A percentile compares a stretch with the other conserved stretches of the same genome.
phyloP scores from a whole-genome alignment of 1,139 yeast genomes.

The Casaregolazyma lundiana region DNA sequence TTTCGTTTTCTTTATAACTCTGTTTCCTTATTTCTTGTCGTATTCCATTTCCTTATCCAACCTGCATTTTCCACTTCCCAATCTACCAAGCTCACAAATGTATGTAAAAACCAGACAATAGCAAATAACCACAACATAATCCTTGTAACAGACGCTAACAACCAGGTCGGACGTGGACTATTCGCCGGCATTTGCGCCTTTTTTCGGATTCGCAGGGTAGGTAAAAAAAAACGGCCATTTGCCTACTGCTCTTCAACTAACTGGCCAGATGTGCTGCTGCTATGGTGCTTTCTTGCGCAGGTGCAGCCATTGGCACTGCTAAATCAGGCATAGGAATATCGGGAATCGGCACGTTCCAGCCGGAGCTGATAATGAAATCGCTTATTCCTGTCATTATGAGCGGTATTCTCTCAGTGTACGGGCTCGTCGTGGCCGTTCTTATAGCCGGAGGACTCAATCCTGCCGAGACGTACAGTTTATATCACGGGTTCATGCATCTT shows the following conservation, averaged over 20 bases:
- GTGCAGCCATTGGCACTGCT: conserved; percentile 98
- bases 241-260: conserved; percentile 2
- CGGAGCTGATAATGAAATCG: conserved; percentile 53
- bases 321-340: conserved; percentile 98
- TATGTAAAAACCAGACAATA: not conserved
- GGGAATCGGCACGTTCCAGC: conserved; percentile 95
- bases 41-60: no score
- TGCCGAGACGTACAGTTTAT: conserved; percentile 68
- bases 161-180: conserved; percentile 45
- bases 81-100: not conserved
- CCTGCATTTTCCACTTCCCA: no score
- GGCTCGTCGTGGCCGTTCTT: conserved; percentile 90
- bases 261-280: conserved; percentile 72
- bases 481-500: conserved; percentile 94
- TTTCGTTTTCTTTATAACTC: no score
- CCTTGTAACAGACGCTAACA: no score
- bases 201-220: conserved; percentile 86
- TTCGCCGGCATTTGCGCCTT: conserved; percentile 87
- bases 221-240: conserved; percentile 18
- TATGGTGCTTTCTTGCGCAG: conserved; percentile 82
- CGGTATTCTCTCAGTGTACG: conserved; percentile 95
- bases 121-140: conserved; percentile 1
- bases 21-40: no score
- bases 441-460: conserved; percentile 92
- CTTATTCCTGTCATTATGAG: conserved; percentile 90